Percentiles rank a stretch among this genome's conserved stretches.
Evolutionary conservation across 768 basidiomycete species (phyloP).

Genomic region (Leccinum sublutescens): DNA sequence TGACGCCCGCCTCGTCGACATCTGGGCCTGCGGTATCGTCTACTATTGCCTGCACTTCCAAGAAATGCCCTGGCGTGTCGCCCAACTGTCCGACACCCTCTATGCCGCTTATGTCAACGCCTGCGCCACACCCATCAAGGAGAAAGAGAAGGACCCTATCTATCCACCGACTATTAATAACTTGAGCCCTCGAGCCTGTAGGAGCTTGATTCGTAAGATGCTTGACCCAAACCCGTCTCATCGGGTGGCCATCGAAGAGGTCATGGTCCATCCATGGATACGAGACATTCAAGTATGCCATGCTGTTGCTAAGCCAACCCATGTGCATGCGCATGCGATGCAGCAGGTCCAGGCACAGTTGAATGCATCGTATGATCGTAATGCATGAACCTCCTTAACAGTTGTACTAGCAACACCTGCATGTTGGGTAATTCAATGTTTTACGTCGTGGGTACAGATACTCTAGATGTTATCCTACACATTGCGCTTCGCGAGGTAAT

Average conservation of each 20-base stretch:
- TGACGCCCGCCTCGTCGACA: conserved; percentile 94
- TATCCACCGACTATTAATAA: conserved; percentile 78
- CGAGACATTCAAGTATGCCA: conserved; percentile 81
- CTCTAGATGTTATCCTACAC: conserved; percentile 23
- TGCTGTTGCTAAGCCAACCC: conserved; percentile 56
- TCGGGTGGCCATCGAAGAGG: conserved; percentile 76
- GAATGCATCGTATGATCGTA: conserved; percentile 7
- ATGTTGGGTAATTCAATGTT: background rate
- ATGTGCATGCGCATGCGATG: conserved; percentile 69
- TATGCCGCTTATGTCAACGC: conserved; percentile 70
- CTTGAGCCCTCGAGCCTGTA: conserved; percentile 80
- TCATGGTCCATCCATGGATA: conserved; percentile 77
- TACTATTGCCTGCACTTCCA: conserved; percentile 99
- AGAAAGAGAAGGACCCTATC: conserved; percentile 30
- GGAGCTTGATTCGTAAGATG: conserved; percentile 86
- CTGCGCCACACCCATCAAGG: conserved; percentile 34
- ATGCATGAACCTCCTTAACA: background rate
- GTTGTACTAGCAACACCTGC: background rate
- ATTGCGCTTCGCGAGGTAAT: conserved; percentile 4
- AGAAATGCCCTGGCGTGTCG: conserved; percentile 96
- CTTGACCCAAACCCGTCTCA: conserved; percentile 89
- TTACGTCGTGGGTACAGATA: conserved; percentile 5
- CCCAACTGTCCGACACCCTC: conserved; percentile 76
- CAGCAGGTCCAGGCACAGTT: conserved; percentile 54
- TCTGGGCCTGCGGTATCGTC: conserved; percentile 96